Base-by-base conservation (phyloP, 1,139 yeast genomes). In the Candida sanyaensis region DNA sequence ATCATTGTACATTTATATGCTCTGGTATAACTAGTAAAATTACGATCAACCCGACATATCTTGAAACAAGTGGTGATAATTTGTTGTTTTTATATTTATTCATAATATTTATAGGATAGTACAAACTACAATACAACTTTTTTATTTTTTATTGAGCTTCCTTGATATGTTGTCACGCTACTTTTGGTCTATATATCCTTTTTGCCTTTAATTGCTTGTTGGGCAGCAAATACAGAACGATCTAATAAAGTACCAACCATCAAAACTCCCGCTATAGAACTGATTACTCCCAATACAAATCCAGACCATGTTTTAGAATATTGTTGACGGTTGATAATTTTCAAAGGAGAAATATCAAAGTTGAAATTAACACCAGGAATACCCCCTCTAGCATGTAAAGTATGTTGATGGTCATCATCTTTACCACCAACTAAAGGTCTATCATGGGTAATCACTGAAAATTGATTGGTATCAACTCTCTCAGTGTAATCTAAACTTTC, bases 281-380 rank as follows among this genome's bases (percentile, higher is more conserved):
- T 86, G 56, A 93, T 81, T 41, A 89, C 89, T 36, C 96, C 92
- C 55, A 93, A 76, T 37, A 92, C 65, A 62, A 93, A 92, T 4
- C 93, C 89, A 27, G 96, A 88, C 84, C 96, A 86, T 1, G 95
- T 78, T 64, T 84, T 87, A 36, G 83, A 80, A 56, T 84, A 87
- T 55, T 83, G 84, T 64, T 93, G 96, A 46, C 82, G 78, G 68
- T 92, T 91, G 59, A 92, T 88, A 44, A 93, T 92, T 65, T 92
- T 91, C 73, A 93, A 75, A 7, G 99, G 97, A 46, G 96, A 86
- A 62, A 93, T 91, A 59, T 93, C 99, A 67, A 92, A 92, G 59
- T 85, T 76, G 70, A 93, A 83, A 64, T 84, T 89, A 6, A 91
- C 80, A 3, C 98, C 97, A 0, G 99, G 97, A 28, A 87, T 75